These are phyloP conservation scores for Olyra latifolia DNA, from an alignment of 176 grass and related monocot genomes.

Conservation along the genomic window DNA sequence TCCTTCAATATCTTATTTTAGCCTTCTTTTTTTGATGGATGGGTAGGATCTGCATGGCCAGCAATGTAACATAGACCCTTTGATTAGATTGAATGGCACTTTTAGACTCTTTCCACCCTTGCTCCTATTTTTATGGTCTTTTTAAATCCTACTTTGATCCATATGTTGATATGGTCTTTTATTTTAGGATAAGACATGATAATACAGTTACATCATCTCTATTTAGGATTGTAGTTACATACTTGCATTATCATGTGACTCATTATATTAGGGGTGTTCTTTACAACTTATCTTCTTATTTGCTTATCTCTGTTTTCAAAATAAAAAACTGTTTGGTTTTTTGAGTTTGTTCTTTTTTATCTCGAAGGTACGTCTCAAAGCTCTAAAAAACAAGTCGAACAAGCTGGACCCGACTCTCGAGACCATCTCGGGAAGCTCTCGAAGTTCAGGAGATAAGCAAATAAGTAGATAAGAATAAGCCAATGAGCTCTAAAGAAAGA, in stretches of 20 bases:
- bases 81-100: background rate
- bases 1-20: background rate
- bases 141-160: background rate
- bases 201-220: background rate
- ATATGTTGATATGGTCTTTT: background rate
- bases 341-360: too few relatives aligned
- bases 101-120: background rate
- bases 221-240: background rate
- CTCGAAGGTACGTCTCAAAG: too few relatives aligned
- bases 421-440: too few relatives aligned
- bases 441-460: too few relatives aligned
- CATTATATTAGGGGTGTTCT: too few relatives aligned
- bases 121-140: background rate
- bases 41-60: background rate
- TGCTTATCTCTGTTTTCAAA: too few relatives aligned
- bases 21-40: background rate
- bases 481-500: too few relatives aligned
- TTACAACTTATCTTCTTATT: too few relatives aligned
- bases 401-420: too few relatives aligned
- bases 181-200: conserved; percentile 15
- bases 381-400: too few relatives aligned
- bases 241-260: background rate
- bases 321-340: too few relatives aligned
- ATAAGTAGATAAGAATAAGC: too few relatives aligned
- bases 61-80: background rate